A percentile compares a stretch with the other conserved stretches of the same genome.
phyloP scores from a whole-genome alignment of 768 basidiomycete genomes.

The Crassisporium funariophilum region DNA sequence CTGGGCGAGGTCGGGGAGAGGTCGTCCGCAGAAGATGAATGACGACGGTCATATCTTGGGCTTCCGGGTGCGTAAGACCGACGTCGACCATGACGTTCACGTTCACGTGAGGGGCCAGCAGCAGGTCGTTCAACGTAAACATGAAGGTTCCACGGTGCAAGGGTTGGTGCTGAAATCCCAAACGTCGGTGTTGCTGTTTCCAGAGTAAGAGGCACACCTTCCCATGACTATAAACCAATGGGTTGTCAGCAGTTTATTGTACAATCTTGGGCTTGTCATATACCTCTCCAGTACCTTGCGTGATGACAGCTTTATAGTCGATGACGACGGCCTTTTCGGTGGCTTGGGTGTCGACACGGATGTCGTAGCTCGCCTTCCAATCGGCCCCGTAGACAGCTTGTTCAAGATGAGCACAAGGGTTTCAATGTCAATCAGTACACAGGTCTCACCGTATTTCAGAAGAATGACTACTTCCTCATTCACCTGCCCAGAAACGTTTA shows the following conservation, averaged over 20 bases:
- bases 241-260: not conserved
- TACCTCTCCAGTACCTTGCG: slow-evolving; percentile 42
- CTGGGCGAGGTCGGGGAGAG: too few species aligned
- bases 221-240: slow-evolving; percentile 31
- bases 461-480: too few species aligned
- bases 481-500: too few species aligned
- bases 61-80: too few species aligned
- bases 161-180: not conserved
- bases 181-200: slow-evolving; percentile 26
- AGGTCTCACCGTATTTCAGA: too few species aligned
- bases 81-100: not conserved
- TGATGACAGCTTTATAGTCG: slow-evolving; percentile 41
- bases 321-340: slow-evolving; percentile 31
- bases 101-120: not conserved
- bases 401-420: too few species aligned
- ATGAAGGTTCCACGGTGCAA: slow-evolving; percentile 5
- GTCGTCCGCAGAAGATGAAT: too few species aligned
- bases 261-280: not conserved
- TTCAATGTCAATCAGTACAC: too few species aligned
- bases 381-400: slow-evolving; percentile 26
- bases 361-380: slow-evolving; percentile 41
- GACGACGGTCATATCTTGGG: too few species aligned
- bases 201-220: slow-evolving; percentile 34
- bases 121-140: not conserved
- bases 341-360: slow-evolving; percentile 38